These are phyloP conservation scores for Pythium plurisporium DNA, from an alignment of 352 stramenopile genomes.

Conservation along the genomic window DNA sequence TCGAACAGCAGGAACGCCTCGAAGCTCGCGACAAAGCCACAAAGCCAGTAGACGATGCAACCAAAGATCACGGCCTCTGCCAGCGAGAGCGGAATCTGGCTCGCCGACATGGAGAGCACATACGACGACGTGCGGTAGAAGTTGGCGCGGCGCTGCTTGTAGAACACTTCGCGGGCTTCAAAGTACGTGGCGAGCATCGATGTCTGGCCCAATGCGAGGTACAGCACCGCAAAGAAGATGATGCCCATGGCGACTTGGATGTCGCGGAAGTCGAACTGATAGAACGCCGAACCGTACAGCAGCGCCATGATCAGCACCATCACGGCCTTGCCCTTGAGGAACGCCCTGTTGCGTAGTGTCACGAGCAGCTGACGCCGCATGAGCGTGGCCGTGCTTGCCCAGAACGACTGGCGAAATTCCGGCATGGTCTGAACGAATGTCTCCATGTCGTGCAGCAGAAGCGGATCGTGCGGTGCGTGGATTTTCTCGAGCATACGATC, in stretches of 20 bases:
- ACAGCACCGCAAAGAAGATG: slow-evolving; percentile 82
- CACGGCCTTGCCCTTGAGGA: slow-evolving; percentile 41
- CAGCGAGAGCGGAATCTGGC: slow-evolving; percentile 48
- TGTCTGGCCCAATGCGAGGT: slow-evolving; percentile 71
- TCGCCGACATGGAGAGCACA: slow-evolving; percentile 49
- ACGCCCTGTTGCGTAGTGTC: slow-evolving; percentile 46
- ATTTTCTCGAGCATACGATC: slow-evolving; percentile 74
- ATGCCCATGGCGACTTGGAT: slow-evolving; percentile 69
- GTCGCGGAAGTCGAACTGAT: slow-evolving; percentile 38
- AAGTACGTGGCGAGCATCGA: slow-evolving; percentile 81
- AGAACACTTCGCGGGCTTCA: slow-evolving; percentile 63
- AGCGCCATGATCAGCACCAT: slow-evolving; percentile 39
- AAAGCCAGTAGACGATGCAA: slow-evolving; percentile 83
- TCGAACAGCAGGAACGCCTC: slow-evolving; percentile 37
- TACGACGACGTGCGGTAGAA: slow-evolving; percentile 84
- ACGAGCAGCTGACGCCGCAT: slow-evolving; percentile 81
- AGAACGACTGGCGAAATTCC: slow-evolving; percentile 39
- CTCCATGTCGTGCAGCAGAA: slow-evolving; percentile 60
- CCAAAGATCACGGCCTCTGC: slow-evolving; percentile 84
- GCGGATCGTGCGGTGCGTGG: slow-evolving; percentile 8
- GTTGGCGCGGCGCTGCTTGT: slow-evolving; percentile 83
- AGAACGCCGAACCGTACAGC: slow-evolving; percentile 48
- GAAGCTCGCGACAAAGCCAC: slow-evolving; percentile 51
- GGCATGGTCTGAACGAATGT: slow-evolving; percentile 31
- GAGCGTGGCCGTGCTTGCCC: slow-evolving; percentile 37